Evolutionary conservation across 2,329 filamentous ascomycete genomes (phyloP), one percentile per base, ranked within the genome.

Genomic region (Neocucurbitaria cava): DNA sequence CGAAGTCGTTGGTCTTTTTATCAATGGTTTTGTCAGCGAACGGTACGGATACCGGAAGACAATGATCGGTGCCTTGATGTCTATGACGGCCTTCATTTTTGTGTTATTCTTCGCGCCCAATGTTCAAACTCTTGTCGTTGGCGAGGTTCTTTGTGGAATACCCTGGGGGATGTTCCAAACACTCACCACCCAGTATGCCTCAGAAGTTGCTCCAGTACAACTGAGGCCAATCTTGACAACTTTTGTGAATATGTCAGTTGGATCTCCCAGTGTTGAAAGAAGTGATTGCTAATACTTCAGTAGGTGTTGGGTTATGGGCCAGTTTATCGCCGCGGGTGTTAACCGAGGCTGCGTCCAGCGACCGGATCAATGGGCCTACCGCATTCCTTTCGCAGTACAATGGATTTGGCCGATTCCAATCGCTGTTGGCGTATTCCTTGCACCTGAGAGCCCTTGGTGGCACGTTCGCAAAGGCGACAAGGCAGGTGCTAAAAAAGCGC

Each of bases 401-500:
- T 91, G 89, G 88, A 87, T 91, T 73, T 91, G 88, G 88, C 87
- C 88, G 0, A 62, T 88, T 7, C 87, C 87, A 3, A 81, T 91
- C 17, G 81, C 86, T 42, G 72, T 89, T 48, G 87, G 85, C 49
- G 85, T 90, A 58, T 83, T 77, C 58, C 85, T 89, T 54, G 88
- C 88, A 0, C 89, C 88, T 8, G 87, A 90, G 68, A 86, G 82
- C 15, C 88, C 88, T 1, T 90, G 87, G 87, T 90, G 88, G 87
- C 82, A 90, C 26, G 85, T 91, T 38, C 85, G 88, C 26, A 82
- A 80, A 61, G 86, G 85, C 21, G 82, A 82, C 39, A 76, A 84
- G 33, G 83, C 85, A 5, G 86, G 88, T 15, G 89, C 89, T 18
- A 88, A 88, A 75, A 76, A 79, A 33, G 80, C 87, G 1, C 79